Evolutionary conservation across 768 basidiomycete genomes (phyloP).

Genomic region (Nidularia pulvinata): DNA sequence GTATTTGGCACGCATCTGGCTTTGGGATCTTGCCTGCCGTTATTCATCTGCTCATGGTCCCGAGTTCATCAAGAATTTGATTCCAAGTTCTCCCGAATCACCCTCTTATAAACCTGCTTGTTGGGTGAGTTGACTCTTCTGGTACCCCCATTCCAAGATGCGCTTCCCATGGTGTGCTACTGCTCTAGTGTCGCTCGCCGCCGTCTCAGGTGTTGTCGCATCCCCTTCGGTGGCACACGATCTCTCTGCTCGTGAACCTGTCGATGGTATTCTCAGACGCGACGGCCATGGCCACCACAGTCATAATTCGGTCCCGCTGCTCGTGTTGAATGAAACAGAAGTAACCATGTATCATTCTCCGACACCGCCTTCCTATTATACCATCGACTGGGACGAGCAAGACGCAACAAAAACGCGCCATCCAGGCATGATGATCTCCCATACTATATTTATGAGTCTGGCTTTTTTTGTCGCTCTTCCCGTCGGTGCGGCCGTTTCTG

Average conservation of each 20-base stretch:
- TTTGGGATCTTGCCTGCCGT: too few species aligned
- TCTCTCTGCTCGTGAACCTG: slow-evolving; percentile 6
- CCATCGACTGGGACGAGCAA: slow-evolving; percentile 68
- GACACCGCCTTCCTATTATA: slow-evolving; percentile 82
- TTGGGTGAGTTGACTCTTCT: not conserved
- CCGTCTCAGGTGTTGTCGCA: not conserved
- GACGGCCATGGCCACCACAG: slow-evolving; percentile 49
- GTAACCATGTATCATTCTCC: slow-evolving; percentile 62
- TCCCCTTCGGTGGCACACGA: not conserved
- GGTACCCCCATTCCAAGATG: slow-evolving; percentile 7
- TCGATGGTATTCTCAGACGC: slow-evolving; percentile 8
- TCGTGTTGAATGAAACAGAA: slow-evolving; percentile 79
- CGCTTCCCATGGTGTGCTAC: slow-evolving; percentile 4
- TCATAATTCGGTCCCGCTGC: slow-evolving; percentile 45
- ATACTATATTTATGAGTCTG: slow-evolving; percentile 70
- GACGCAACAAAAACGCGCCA: slow-evolving; percentile 44
- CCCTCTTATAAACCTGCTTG: slow-evolving; percentile 1
- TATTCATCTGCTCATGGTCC: too few species aligned
- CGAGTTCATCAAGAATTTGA: not conserved
- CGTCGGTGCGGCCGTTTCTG: slow-evolving; percentile 51
- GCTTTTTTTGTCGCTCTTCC: slow-evolving; percentile 89
- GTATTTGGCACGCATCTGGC: too few species aligned
- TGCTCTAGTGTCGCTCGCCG: not conserved
- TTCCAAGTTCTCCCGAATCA: not conserved
- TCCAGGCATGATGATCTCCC: slow-evolving; percentile 72